Evolutionary conservation across 306 rosid genomes (phyloP).

Genomic region (Prunus armeniaca): DNA sequence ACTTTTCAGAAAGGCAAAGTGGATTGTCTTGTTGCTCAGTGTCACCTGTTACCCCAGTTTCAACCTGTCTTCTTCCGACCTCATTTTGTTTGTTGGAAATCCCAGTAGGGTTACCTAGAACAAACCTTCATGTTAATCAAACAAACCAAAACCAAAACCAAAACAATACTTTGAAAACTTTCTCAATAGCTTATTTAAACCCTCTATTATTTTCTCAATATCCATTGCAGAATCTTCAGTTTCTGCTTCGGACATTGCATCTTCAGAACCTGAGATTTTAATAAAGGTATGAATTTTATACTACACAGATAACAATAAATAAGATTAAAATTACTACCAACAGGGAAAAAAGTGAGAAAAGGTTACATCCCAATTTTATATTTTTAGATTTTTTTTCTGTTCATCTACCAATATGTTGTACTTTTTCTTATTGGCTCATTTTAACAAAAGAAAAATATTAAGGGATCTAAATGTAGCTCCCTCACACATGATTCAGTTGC

Average conservation of each 20-base stretch:
- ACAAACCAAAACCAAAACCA: background rate
- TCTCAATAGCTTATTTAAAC: background rate
- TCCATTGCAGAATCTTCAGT: background rate
- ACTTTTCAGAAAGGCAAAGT: constrained; percentile 1
- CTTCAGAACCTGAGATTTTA: background rate
- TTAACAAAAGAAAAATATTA: background rate
- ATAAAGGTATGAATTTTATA: background rate
- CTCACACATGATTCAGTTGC: too few relatives aligned
- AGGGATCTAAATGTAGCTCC: too few relatives aligned
- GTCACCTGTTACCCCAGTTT: background rate
- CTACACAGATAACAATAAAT: background rate
- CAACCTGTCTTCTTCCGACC: background rate
- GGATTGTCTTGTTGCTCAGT: background rate
- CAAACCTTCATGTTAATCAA: background rate
- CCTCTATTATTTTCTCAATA: background rate
- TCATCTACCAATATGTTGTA: background rate
- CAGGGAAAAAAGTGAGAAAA: background rate
- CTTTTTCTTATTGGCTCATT: background rate
- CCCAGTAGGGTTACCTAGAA: background rate
- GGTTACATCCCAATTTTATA: background rate
- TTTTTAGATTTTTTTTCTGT: too few relatives aligned
- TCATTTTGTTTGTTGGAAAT: constrained; percentile 10
- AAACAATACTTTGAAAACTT: background rate
- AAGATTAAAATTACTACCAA: background rate
- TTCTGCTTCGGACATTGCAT: background rate